These are phyloP conservation scores for Aquilaria sinensis DNA, from an alignment of 345 rosid genomes.

Conservation along the genomic window DNA sequence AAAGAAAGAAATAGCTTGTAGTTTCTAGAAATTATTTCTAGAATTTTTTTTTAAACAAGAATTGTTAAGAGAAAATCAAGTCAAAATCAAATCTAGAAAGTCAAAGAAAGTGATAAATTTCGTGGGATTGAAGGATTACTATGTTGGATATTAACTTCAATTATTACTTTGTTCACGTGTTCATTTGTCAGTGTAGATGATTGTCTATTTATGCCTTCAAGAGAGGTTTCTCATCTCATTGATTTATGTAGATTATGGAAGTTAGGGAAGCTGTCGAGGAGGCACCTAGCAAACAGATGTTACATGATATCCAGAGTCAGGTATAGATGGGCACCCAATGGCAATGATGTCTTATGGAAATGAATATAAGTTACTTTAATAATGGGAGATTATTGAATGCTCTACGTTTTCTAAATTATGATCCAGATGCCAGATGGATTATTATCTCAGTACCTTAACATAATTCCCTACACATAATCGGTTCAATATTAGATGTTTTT, in stretches of 20 bases:
- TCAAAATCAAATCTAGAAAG: neutral
- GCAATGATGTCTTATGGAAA: slow-evolving; percentile 6
- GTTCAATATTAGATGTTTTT: too few relatives aligned
- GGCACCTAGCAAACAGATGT: slow-evolving; percentile 48
- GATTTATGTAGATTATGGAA: slow-evolving; percentile 65
- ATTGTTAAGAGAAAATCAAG: too few relatives aligned
- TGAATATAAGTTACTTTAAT: neutral
- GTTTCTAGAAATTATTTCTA: neutral
- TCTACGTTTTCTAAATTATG: neutral
- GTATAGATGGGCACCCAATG: slow-evolving; percentile 28
- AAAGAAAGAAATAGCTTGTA: neutral
- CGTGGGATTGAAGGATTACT: neutral
- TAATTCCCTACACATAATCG: too few relatives aligned
- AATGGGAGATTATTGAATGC: slow-evolving; percentile 2
- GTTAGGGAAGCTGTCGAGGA: slow-evolving; percentile 89
- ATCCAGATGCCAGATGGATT: too few relatives aligned
- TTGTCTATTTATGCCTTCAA: too few relatives aligned
- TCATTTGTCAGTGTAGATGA: neutral
- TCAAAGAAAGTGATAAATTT: neutral
- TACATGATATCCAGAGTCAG: slow-evolving; percentile 52
- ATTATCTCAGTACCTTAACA: too few relatives aligned
- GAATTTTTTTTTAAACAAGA: too few relatives aligned
- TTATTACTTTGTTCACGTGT: neutral
- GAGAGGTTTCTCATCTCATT: too few relatives aligned
- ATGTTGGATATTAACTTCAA: neutral